Percentiles rank a stretch among this genome's conserved stretches.
phyloP scores from a whole-genome alignment of 305 asterid species.

The Plantago rigida region DNA sequence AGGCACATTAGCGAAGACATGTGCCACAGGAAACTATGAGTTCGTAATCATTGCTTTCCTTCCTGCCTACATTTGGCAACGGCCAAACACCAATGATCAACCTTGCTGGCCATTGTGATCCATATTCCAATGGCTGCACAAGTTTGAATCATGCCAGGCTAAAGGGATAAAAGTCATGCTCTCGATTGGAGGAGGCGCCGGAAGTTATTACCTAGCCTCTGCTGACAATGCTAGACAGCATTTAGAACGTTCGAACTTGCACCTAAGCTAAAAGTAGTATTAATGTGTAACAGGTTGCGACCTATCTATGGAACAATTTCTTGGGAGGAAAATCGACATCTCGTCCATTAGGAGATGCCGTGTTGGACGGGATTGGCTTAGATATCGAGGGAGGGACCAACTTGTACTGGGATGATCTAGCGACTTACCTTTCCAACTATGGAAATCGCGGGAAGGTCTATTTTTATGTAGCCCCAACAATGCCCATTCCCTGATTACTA shows the following conservation, averaged over 20 bases:
- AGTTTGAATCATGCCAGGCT: constrained; percentile 23
- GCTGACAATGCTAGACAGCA: constrained; percentile 21
- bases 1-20: constrained; percentile 18
- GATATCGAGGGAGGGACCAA: constrained; percentile 30
- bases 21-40: constrained; percentile 15
- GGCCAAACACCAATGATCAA: constrained; percentile 23
- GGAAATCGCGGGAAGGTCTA: constrained; percentile 26
- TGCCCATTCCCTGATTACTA: constrained; percentile 30
- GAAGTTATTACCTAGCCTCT: constrained; percentile 26
- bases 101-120: constrained; percentile 25
- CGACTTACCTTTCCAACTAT: constrained; percentile 20
- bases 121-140: constrained; percentile 24
- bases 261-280: too few relatives aligned
- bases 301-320: constrained; percentile 27
- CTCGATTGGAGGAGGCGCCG: constrained; percentile 28
- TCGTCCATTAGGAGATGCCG: constrained; percentile 29
- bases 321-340: constrained; percentile 26
- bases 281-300: constrained; percentile 9
- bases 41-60: constrained; percentile 21
- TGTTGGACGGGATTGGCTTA: constrained; percentile 29
- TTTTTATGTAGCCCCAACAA: constrained; percentile 28
- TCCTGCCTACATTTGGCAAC: constrained; percentile 25
- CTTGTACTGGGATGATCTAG: constrained; percentile 28
- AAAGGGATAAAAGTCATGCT: constrained; percentile 25
- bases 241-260: too few relatives aligned